phyloP scores from a whole-genome alignment of 2,329 filamentous ascomycete genomes.

The Cladophialophora immunda region DNA sequence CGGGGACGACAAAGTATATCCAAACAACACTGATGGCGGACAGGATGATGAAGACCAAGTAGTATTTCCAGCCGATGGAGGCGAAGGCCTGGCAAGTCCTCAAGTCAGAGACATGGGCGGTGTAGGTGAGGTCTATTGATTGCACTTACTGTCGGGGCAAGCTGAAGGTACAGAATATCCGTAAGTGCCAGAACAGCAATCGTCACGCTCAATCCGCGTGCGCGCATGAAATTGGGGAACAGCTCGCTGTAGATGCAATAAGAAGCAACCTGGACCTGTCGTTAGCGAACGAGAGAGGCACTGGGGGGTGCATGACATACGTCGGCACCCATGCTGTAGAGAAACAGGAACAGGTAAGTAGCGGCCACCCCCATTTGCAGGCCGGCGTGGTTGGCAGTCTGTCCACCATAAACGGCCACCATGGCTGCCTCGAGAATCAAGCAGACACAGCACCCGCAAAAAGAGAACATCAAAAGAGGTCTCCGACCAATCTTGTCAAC shows the following conservation, averaged over 20 bases:
- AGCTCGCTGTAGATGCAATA: constrained; percentile 26
- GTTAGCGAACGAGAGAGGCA: too few species aligned
- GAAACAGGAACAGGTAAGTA: constrained; percentile 50
- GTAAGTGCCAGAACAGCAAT: constrained; percentile 16
- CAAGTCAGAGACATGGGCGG: background rate
- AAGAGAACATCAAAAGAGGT: constrained; percentile 41
- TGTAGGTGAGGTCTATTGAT: too few species aligned
- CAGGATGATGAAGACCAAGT: constrained; percentile 39
- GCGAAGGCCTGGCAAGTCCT: constrained; percentile 39
- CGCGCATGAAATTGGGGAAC: constrained; percentile 26
- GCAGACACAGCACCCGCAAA: constrained; percentile 21
- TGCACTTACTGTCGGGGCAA: constrained; percentile 28
- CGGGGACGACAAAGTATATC: constrained; percentile 32
- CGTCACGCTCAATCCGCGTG: constrained; percentile 22
- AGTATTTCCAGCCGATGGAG: constrained; percentile 46
- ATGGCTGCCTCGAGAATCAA: constrained; percentile 40
- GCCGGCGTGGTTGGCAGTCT: constrained; percentile 39
- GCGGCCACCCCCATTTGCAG: constrained; percentile 50
- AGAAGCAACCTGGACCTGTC: too few species aligned
- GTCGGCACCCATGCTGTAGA: constrained; percentile 47
- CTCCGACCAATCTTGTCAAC: constrained; percentile 37
- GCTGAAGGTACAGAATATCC: constrained; percentile 17
- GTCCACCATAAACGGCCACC: constrained; percentile 44
- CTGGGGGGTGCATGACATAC: too few species aligned
- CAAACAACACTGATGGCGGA: constrained; percentile 9